phyloP scores from a whole-genome alignment of 306 rosid species.

The Parietaria judaica region DNA sequence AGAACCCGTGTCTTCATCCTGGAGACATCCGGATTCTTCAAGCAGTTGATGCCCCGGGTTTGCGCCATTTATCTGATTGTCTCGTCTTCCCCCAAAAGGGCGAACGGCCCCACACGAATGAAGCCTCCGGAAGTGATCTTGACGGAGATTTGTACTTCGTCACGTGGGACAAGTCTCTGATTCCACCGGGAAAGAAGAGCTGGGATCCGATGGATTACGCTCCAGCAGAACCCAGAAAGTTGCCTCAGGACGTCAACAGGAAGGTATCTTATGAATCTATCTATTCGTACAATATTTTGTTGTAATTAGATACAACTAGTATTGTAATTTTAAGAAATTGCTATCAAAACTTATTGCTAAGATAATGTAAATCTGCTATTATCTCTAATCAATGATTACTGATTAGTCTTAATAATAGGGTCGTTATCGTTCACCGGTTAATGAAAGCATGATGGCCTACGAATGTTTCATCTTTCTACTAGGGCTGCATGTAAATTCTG shows the following conservation, averaged over 20 bases:
- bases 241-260: slow-evolving; percentile 25
- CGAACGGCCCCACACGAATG: slow-evolving; percentile 79
- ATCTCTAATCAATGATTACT: no score
- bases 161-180: slow-evolving; percentile 80
- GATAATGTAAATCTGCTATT: no score
- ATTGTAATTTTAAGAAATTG: no score
- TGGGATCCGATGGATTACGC: slow-evolving; percentile 61
- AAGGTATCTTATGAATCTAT: slow-evolving; percentile 24
- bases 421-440: no score
- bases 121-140: slow-evolving; percentile 97
- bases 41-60: slow-evolving; percentile 71
- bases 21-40: slow-evolving; percentile 82
- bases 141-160: slow-evolving; percentile 91
- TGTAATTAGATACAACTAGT: not conserved
- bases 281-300: not conserved
- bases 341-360: no score
- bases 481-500: no score
- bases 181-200: slow-evolving; percentile 84
- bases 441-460: no score
- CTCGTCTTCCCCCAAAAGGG: slow-evolving; percentile 88
- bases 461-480: no score
- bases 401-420: no score
- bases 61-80: slow-evolving; percentile 76
- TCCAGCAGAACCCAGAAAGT: slow-evolving; percentile 32
- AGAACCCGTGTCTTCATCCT: slow-evolving; percentile 93